Evolutionary conservation across 2,329 filamentous ascomycete species (phyloP).

Genomic region (Fusarium cicatricum): DNA sequence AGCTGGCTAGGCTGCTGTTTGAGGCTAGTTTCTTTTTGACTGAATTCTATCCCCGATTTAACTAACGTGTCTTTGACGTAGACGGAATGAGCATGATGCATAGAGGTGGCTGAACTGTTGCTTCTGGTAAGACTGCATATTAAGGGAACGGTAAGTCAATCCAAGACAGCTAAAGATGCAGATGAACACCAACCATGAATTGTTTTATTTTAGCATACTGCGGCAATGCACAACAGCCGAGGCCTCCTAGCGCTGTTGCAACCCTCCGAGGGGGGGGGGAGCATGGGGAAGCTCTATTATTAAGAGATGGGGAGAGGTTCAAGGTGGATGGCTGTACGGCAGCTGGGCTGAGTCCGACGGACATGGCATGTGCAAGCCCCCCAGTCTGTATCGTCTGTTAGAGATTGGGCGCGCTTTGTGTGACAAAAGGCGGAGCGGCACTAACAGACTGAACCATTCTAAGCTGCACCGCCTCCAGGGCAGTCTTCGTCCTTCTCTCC

Average conservation of each 20-base stretch:
- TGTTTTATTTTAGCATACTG: conserved; percentile 10
- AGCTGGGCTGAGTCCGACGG: conserved; percentile 28
- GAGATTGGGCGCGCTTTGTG: not conserved
- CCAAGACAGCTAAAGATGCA: not conserved
- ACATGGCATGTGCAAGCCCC: conserved; percentile 8
- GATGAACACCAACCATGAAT: conserved; percentile 3
- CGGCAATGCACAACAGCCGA: conserved; percentile 14
- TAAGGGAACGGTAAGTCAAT: conserved; percentile 9
- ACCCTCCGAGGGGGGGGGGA: conserved; percentile 8
- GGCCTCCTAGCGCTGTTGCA: not conserved
- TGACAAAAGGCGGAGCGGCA: not conserved
- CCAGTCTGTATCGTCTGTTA: conserved; percentile 21
- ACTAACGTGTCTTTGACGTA: not conserved
- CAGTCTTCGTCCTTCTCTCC: too few species aligned
- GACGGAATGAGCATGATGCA: not conserved
- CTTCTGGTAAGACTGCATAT: conserved; percentile 19
- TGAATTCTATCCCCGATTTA: too few species aligned
- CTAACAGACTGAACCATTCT: too few species aligned
- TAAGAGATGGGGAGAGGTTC: not conserved
- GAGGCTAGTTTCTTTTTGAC: too few species aligned
- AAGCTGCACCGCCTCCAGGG: too few species aligned
- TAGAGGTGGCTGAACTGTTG: conserved; percentile 14
- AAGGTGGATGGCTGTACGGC: conserved; percentile 24
- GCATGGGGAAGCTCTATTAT: not conserved
- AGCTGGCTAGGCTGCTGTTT: too few species aligned